Evolutionary conservation across 257 asterid species (phyloP), one percentile per base, ranked within the genome.

Genomic region (Verbena officinalis): DNA sequence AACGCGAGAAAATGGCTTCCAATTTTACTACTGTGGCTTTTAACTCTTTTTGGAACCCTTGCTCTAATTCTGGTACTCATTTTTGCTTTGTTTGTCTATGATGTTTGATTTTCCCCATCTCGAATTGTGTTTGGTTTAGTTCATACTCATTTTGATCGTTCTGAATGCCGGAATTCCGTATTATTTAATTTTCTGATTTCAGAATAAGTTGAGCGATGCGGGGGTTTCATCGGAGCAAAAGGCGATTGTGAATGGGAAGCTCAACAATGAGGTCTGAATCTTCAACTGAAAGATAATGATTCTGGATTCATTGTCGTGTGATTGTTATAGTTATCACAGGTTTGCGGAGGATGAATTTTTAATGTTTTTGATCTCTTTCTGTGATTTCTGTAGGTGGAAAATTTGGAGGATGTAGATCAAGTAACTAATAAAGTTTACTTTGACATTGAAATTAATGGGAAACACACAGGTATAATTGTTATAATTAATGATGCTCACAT

Each of bases 341-440:
- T 52, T 59, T 10, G 9, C 14, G 4, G 20, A 13, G 39, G 57
- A 8, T 38, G 22, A 21, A 44, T 21, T 44, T n/a, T 56, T 24
- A 1, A 20, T 1, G n/a, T n/a, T n/a, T n/a, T n/a, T n/a, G n/a
- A n/a, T 20, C 1, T 17, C 30, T 39, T 46, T 16, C 20, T 14
- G 42, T 4, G 4, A 15, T 64, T 70, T 53, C 24, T 72, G 58
- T 77, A 84, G 96, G 83, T 36, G 52, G 88, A 68, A 61, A 55
- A 54, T 23, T 68, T 38, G 67, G 81, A 66, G 64, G 82, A 75
- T 72, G 62, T 45, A 38, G 95, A 81, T 65, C 81, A 72, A 63
- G 87, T 91, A 9, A 91, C 96, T 1, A 78, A 74, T 65, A 91
- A 78, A 76, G 98, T 89, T 34, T 91, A 64, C 83, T 91, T 91